phyloP scores from a whole-genome alignment of 2,329 filamentous ascomycete genomes.

The Pseudocercospora fuligena region DNA sequence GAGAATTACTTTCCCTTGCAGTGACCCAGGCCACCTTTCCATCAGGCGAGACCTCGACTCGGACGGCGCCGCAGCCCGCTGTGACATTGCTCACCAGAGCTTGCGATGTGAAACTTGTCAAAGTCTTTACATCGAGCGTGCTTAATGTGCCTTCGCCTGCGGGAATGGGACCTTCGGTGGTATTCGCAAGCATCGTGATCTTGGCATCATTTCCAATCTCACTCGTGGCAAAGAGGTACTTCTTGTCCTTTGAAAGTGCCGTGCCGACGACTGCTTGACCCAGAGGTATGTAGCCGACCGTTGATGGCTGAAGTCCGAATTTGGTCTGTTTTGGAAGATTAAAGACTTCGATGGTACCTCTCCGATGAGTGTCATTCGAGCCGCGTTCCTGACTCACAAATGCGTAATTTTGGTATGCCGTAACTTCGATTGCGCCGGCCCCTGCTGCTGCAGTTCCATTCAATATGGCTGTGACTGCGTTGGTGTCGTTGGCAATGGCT shows the following conservation, averaged over 20 bases:
- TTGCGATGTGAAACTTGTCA: background rate
- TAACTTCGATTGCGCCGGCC: background rate
- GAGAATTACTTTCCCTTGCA: conserved; percentile 2
- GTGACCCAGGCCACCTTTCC: background rate
- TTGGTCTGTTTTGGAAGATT: background rate
- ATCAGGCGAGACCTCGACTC: background rate
- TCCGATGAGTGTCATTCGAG: background rate
- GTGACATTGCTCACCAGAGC: background rate
- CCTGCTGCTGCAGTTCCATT: background rate
- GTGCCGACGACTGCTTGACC: background rate
- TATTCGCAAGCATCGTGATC: background rate
- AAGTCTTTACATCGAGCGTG: background rate
- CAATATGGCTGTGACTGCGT: background rate
- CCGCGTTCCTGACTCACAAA: background rate
- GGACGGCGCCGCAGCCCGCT: background rate
- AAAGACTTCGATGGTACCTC: background rate
- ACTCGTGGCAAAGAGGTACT: background rate
- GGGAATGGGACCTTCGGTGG: background rate
- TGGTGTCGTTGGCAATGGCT: background rate
- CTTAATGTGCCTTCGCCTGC: background rate
- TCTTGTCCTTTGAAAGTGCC: background rate
- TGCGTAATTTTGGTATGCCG: background rate
- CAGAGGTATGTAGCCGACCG: background rate
- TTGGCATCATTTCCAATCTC: background rate
- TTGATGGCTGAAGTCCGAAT: background rate